A percentile compares a stretch with the other conserved stretches of the same genome.
Conservation (phyloP, 345 rosid genomes). For the Ailanthus altissimus region DNA sequence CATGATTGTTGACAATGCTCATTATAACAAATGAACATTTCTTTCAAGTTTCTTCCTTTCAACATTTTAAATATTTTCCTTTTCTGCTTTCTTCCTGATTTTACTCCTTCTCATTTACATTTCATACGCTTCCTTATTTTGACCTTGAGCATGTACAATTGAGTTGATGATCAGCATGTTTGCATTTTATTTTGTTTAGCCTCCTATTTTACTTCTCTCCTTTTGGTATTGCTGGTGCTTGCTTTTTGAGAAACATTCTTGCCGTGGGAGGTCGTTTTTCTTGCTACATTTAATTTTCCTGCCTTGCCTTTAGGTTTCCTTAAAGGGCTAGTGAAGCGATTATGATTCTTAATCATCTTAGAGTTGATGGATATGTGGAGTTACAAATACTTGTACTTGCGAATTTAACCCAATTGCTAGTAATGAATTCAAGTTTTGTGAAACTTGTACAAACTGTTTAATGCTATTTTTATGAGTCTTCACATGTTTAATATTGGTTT, state of each 20-base stretch:
- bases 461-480: not conserved
- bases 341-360: conserved; percentile 9
- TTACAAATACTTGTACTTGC: not conserved
- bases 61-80: not conserved
- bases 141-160: not conserved
- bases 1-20: not conserved
- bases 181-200: not conserved
- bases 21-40: not conserved
- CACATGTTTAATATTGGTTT: not conserved
- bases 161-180: not conserved
- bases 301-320: not conserved
- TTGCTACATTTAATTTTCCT: not conserved
- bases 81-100: not conserved
- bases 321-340: not conserved
- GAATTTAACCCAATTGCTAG: not conserved
- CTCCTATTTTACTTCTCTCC: not conserved
- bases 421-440: not conserved
- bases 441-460: not conserved
- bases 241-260: not conserved
- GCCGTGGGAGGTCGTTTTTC: not conserved
- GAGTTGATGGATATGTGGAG: not conserved
- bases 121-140: not conserved
- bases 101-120: not conserved
- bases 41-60: not conserved
- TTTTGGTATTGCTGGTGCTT: not conserved